These are phyloP conservation scores for Dittrichia graveolens DNA, from an alignment of 129 eudicot species.

Conservation along the genomic window DNA sequence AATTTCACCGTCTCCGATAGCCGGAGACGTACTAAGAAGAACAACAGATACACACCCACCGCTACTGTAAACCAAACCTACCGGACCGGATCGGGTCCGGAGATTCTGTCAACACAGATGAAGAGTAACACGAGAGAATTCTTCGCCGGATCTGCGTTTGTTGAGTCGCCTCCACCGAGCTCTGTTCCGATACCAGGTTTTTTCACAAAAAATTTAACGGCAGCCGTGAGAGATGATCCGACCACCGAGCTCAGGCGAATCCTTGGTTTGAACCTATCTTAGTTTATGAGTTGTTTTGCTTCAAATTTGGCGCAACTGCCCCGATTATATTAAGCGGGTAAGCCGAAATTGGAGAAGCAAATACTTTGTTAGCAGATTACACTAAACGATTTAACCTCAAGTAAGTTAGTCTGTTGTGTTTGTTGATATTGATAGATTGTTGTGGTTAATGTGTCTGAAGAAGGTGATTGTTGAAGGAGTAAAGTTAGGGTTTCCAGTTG, in stretches of 20 bases:
- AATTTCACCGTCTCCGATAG: not conserved
- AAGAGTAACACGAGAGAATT: slow-evolving; percentile 10
- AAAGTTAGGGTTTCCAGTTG: too few species aligned
- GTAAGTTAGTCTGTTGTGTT: too few species aligned
- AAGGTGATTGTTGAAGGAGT: too few species aligned
- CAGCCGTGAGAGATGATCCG: not conserved
- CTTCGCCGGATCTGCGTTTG: slow-evolving; percentile 53
- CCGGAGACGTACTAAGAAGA: slow-evolving; percentile 25
- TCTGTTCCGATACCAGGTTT: slow-evolving; percentile 60
- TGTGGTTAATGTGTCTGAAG: too few species aligned
- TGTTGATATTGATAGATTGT: too few species aligned
- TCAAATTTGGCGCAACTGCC: too few species aligned
- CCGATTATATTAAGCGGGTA: too few species aligned
- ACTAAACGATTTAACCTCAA: too few species aligned
- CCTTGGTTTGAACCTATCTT: slow-evolving; percentile 32
- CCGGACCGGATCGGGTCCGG: not conserved
- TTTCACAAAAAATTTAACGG: slow-evolving; percentile 31
- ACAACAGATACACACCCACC: not conserved
- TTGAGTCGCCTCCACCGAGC: slow-evolving; percentile 61
- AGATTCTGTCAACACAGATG: too few species aligned
- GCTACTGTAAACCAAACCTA: too few species aligned
- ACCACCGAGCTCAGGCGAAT: slow-evolving; percentile 31
- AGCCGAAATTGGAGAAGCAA: too few species aligned
- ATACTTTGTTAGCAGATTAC: too few species aligned
- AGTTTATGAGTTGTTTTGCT: not conserved